These are phyloP conservation scores for Skeletonema grethae DNA, from an alignment of 108 stramenopile species.

Conservation along the genomic window DNA sequence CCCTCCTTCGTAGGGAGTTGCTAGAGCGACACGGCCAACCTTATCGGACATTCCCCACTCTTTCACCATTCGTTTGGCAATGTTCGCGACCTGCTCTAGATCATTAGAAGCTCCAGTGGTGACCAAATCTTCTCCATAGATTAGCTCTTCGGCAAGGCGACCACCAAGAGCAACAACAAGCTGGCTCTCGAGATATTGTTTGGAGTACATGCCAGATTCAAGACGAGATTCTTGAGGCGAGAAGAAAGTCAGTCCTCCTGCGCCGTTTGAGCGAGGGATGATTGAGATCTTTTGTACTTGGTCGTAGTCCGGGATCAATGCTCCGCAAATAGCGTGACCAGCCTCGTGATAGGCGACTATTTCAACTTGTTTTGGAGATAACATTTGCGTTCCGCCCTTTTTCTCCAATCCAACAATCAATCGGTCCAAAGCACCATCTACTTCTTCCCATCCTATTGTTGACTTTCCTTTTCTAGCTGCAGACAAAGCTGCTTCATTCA, in stretches of 20 bases:
- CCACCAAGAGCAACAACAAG: constrained; percentile 95
- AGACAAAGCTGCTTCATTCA: constrained; percentile 97
- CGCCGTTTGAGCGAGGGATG: constrained; percentile 92
- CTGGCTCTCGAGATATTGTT: constrained; percentile 93
- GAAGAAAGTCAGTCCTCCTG: constrained; percentile 94
- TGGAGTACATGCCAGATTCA: constrained; percentile 91
- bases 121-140: constrained; percentile 93
- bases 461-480: constrained; percentile 74
- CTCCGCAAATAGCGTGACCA: constrained; percentile 94
- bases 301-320: constrained; percentile 87
- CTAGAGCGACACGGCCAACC: constrained; percentile 90
- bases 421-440: constrained; percentile 97
- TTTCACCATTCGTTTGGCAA: constrained; percentile 95
- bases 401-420: constrained; percentile 97
- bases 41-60: constrained; percentile 96
- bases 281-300: constrained; percentile 98
- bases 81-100: constrained; percentile 93
- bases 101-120: constrained; percentile 98
- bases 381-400: constrained; percentile 79
- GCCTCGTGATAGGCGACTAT: constrained; percentile 97
- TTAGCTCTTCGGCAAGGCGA: constrained; percentile 96
- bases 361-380: constrained; percentile 71
- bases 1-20: constrained; percentile 57
- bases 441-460: constrained; percentile 90
- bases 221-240: constrained; percentile 91